Conservation (phyloP, 768 basidiomycete species). For the Podaxis pistillaris region DNA sequence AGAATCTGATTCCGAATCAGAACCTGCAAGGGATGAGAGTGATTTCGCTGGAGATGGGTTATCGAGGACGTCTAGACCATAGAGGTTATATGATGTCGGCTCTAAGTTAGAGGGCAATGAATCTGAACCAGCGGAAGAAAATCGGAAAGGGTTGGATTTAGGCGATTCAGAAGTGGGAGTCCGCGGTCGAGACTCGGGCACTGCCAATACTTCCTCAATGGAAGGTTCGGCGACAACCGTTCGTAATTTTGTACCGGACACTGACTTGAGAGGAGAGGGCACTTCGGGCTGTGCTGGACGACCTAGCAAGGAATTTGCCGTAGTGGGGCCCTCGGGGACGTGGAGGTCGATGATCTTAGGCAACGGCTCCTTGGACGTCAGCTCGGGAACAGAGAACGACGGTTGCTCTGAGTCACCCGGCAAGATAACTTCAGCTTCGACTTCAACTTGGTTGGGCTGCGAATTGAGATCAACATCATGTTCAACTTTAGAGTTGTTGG, state of each 20-base stretch:
- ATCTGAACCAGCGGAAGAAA: not conserved
- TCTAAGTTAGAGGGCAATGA: not conserved
- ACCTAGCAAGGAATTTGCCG: not conserved
- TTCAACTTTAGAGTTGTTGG: not conserved
- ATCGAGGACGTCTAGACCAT: slow-evolving; percentile 14
- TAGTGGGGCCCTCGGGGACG: not conserved
- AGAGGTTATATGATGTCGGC: slow-evolving; percentile 12
- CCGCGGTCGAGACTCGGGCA: slow-evolving; percentile 18
- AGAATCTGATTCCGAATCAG: slow-evolving; percentile 23
- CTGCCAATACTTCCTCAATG: not conserved
- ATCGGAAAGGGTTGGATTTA: slow-evolving; percentile 31
- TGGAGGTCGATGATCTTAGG: not conserved
- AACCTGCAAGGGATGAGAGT: slow-evolving; percentile 29
- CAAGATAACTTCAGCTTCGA: not conserved
- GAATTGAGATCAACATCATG: not conserved
- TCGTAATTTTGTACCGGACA: not conserved
- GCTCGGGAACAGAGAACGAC: not conserved
- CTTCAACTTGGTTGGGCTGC: not conserved
- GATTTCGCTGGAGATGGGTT: slow-evolving; percentile 28
- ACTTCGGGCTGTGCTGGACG: not conserved
- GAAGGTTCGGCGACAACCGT: not conserved
- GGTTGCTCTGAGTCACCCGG: too few species aligned
- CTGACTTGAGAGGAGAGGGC: not conserved
- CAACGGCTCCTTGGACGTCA: not conserved
- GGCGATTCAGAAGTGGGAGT: slow-evolving; percentile 24